Percentiles rank a stretch among this genome's conserved stretches.
Conservation (phyloP, 2,329 filamentous ascomycete genomes). For the Botrytis medusae region DNA sequence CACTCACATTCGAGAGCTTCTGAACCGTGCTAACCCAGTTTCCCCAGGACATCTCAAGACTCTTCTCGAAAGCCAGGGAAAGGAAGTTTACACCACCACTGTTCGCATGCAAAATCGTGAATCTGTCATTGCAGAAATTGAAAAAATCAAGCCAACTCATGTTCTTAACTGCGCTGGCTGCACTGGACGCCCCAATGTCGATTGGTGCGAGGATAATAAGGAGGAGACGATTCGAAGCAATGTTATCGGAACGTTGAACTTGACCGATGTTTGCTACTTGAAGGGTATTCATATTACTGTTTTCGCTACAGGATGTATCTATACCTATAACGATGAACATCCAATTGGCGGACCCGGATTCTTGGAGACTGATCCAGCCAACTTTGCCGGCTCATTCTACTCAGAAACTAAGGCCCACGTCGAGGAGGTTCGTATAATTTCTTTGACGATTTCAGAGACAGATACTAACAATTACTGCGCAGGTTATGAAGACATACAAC, state of each 20-base stretch:
- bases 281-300: conserved; percentile 62
- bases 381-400: conserved; percentile 68
- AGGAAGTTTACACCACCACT: conserved; percentile 60
- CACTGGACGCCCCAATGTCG: conserved; percentile 67
- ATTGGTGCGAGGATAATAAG: conserved; percentile 71
- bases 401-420: conserved; percentile 65
- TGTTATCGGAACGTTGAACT: conserved; percentile 62
- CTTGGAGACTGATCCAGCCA: conserved; percentile 60
- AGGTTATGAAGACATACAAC: conserved; percentile 62
- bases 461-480: conserved; percentile 24
- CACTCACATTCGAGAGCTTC: background rate
- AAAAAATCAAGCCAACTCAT: conserved; percentile 61
- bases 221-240: conserved; percentile 67
- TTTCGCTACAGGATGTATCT: conserved; percentile 68
- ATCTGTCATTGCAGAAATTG: conserved; percentile 55
- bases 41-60: conserved; percentile 53
- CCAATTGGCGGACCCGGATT: conserved; percentile 60
- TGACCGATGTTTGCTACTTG: conserved; percentile 60
- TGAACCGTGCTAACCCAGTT: conserved; percentile 17
- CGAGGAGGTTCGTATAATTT: conserved; percentile 52
- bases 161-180: conserved; percentile 66
- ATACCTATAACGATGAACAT: conserved; percentile 61
- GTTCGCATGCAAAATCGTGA: conserved; percentile 65
- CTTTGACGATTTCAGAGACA: background rate
- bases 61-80: conserved; percentile 57